phyloP scores from a whole-genome alignment of 768 basidiomycete genomes.

The Russula ochroleuca region DNA sequence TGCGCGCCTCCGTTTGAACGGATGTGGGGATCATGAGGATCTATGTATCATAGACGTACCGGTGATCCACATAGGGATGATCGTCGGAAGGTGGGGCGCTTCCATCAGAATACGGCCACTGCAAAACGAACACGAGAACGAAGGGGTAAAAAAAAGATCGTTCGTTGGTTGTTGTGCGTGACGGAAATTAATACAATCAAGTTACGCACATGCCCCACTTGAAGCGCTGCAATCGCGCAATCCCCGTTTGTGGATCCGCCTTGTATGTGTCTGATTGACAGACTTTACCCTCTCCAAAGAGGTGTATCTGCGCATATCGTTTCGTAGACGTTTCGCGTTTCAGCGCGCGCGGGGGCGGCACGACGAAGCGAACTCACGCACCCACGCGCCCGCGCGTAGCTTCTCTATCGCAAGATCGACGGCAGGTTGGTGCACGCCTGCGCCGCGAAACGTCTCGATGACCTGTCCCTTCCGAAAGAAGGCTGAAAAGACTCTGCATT shows the following conservation, averaged over 20 bases:
- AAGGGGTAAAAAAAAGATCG: not conserved
- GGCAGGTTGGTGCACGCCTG: constrained; percentile 82
- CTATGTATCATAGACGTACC: constrained; percentile 38
- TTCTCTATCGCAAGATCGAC: constrained; percentile 79
- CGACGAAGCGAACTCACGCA: constrained; percentile 42
- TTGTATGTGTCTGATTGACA: constrained; percentile 62
- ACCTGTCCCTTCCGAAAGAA: constrained; percentile 91
- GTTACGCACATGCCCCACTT: constrained; percentile 91
- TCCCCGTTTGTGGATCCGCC: constrained; percentile 37
- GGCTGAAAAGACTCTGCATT: constrained; percentile 62
- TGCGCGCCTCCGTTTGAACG: not conserved
- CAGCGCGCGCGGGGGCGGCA: too few species aligned
- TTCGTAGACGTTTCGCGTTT: too few species aligned
- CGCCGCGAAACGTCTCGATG: constrained; percentile 87
- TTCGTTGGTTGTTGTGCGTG: not conserved
- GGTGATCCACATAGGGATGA: constrained; percentile 95
- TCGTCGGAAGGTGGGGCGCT: constrained; percentile 55
- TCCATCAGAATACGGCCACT: constrained; percentile 85
- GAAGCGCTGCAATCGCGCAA: constrained; percentile 61
- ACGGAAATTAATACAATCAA: not conserved
- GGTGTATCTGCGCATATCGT: constrained; percentile 62
- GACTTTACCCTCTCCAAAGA: constrained; percentile 87
- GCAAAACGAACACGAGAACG: constrained; percentile 9
- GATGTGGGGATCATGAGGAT: not conserved
- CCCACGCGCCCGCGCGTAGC: constrained; percentile 83